phyloP scores from a whole-genome alignment of 1,284 basidiomycete genomes.

The Naganishia sp. region DNA sequence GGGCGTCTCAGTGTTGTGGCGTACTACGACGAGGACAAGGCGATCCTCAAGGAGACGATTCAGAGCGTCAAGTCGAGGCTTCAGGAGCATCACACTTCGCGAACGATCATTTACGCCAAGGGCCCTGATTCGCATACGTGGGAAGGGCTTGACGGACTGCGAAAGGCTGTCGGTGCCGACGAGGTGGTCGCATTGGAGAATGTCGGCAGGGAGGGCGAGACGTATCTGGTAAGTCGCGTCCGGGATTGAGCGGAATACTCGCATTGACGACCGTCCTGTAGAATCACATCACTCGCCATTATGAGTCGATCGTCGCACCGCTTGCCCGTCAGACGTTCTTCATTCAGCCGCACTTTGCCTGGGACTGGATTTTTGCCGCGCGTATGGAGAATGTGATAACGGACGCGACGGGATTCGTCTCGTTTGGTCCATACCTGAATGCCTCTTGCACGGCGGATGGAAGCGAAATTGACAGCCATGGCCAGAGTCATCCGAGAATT shows the following conservation, averaged over 20 bases:
- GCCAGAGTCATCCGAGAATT: conserved; percentile 39
- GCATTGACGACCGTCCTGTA: not conserved
- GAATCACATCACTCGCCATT: conserved; percentile 43
- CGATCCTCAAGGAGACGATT: conserved; percentile 36
- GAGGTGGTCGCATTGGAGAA: conserved; percentile 45
- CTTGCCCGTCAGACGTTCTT: conserved; percentile 48
- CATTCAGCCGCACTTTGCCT: conserved; percentile 52
- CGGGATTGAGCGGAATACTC: not conserved
- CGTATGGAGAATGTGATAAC: conserved; percentile 40
- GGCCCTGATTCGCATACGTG: conserved; percentile 27
- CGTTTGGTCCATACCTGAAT: conserved; percentile 47
- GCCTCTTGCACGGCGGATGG: conserved; percentile 37
- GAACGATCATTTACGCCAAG: conserved; percentile 46
- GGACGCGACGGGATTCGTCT: conserved; percentile 45
- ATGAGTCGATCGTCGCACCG: conserved; percentile 32
- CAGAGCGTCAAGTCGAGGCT: conserved; percentile 31
- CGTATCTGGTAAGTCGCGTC: conserved; percentile 41
- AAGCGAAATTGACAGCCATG: conserved; percentile 36
- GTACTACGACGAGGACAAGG: conserved; percentile 42
- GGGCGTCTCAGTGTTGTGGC: conserved; percentile 39
- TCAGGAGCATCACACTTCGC: conserved; percentile 17
- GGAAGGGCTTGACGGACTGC: conserved; percentile 33
- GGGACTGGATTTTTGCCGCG: conserved; percentile 48
- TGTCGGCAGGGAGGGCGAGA: conserved; percentile 47
- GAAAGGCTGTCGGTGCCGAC: conserved; percentile 38